These are phyloP conservation scores for Microdochium bolleyi DNA, from an alignment of 2,329 filamentous ascomycete species.

Conservation along the genomic window DNA sequence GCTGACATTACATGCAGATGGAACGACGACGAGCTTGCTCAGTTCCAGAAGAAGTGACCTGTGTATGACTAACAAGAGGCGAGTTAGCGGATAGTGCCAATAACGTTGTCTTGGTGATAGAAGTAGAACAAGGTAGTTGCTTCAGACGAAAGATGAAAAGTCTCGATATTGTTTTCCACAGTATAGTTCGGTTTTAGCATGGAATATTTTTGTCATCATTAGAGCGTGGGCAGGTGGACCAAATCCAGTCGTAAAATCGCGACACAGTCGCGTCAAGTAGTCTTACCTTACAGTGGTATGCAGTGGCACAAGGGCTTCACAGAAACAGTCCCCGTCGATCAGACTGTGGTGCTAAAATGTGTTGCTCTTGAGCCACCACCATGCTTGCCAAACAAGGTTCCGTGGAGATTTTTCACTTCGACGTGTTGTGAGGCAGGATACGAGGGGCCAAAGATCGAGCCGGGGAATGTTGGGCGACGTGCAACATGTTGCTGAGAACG, in stretches of 20 bases:
- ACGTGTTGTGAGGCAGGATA: too few relatives aligned
- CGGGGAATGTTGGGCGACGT: conserved; percentile 1
- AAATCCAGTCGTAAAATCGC: conserved; percentile 10
- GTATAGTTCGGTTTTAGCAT: conserved; percentile 68
- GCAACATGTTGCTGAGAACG: too few relatives aligned
- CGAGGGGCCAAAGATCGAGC: conserved; percentile 7
- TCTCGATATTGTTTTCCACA: conserved; percentile 58
- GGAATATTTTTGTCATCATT: conserved; percentile 67
- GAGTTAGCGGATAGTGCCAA: conserved; percentile 5
- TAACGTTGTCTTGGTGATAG: conserved; percentile 8
- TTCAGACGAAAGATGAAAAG: conserved; percentile 86
- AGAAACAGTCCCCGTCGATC: too few relatives aligned
- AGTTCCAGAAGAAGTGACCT: conserved; percentile 34
- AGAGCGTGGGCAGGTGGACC: conserved; percentile 9
- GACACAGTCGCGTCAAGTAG: conserved; percentile 11
- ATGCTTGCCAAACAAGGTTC: too few relatives aligned
- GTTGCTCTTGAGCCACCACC: too few relatives aligned
- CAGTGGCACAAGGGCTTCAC: conserved; percentile 3
- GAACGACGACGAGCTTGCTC: conserved; percentile 42
- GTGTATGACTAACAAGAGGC: conserved; percentile 2
- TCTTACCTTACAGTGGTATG: conserved; percentile 10
- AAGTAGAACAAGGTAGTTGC: conserved; percentile 23
- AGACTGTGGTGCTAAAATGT: too few relatives aligned
- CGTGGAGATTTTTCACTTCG: too few relatives aligned
- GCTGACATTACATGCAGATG: conserved; percentile 31